Base-by-base conservation (phyloP, 2,329 filamentous ascomycete genomes). In the Neonectria faginata region DNA sequence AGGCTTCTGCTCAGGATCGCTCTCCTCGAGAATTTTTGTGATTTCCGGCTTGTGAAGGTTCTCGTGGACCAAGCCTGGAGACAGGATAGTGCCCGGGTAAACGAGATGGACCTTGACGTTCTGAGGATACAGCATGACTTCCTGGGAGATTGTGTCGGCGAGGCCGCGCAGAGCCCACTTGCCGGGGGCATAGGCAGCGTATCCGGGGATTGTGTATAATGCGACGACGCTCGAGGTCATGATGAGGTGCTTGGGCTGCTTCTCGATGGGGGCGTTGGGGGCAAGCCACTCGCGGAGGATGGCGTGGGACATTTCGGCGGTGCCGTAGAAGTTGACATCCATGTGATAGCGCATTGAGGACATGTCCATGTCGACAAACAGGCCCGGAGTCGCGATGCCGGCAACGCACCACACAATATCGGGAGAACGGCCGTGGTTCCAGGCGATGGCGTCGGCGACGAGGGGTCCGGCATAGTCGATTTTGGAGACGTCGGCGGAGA, bases 341-440 rank as follows among this genome's bases (percentile, higher is more conserved):
- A 97, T 97, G 78, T 97, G 93, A 68, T 85, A 83, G 45, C 91
- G 87, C 69, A 94, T 82, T 11, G 86, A 86, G 8, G 89, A 81
- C 57, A 92, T 82, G 9, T 91, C 85, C 42, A 88, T 89, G 66
- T 97, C 92, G 69, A 92, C 79, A 81, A 95, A 97, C 66, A 97
- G 90, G 39, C 88, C 85, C 0, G 94, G 94, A 16, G 83, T 85
- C 6, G 92, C 87, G 68, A 87, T 84, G 65, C 95, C 95, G 3
- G 95, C 95, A 55, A 94, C 87, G 76, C 93, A 94, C 94, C 96
- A 98, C 36, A 98, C 92, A 61, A 97, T 85, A 76, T 98, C 95
- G 0, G 93, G 92, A 29, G 89, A 79, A 25, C 82, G 78, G 59
- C 87, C 89, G 68, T 89, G 82, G 81, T 97, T 97, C 94, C 94